These are phyloP conservation scores for Pichia membranifaciens DNA, from an alignment of 805 yeast genomes.

Conservation along the genomic window DNA sequence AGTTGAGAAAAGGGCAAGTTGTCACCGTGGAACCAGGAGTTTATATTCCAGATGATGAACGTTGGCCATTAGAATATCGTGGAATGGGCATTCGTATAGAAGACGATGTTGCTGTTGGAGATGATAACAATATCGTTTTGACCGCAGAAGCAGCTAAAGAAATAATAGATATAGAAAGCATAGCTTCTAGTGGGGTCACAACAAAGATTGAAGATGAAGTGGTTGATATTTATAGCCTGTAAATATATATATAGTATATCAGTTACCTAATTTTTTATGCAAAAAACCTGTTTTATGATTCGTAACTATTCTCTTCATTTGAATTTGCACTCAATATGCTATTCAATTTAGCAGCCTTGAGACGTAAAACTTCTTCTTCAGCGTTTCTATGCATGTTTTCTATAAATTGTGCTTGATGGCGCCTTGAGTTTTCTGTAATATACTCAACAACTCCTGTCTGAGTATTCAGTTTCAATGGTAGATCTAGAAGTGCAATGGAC, in stretches of 20 bases:
- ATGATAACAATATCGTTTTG: constrained; percentile 46
- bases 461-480: constrained; percentile 25
- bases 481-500: constrained; percentile 20
- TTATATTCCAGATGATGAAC: constrained; percentile 69
- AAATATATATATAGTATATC: constrained; percentile 4
- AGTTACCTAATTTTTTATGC: no score
- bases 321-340: background rate
- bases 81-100: constrained; percentile 93
- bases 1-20: constrained; percentile 65
- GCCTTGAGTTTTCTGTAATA: background rate
- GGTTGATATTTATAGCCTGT: constrained; percentile 23
- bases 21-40: constrained; percentile 95
- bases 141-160: constrained; percentile 86
- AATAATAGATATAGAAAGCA: constrained; percentile 68
- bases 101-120: constrained; percentile 83
- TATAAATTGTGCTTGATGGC: background rate
- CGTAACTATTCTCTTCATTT: background rate
- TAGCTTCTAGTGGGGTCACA: constrained; percentile 56
- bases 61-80: constrained; percentile 74
- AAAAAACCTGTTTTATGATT: no score
- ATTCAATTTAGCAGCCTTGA: constrained; percentile 6
- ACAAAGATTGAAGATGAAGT: constrained; percentile 40
- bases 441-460: constrained; percentile 13
- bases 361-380: constrained; percentile 13
- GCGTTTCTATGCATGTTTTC: constrained; percentile 9